Evolutionary conservation across 257 asterid species (phyloP), one percentile per base, ranked within the genome.

Genomic region (Echium plantagineum): DNA sequence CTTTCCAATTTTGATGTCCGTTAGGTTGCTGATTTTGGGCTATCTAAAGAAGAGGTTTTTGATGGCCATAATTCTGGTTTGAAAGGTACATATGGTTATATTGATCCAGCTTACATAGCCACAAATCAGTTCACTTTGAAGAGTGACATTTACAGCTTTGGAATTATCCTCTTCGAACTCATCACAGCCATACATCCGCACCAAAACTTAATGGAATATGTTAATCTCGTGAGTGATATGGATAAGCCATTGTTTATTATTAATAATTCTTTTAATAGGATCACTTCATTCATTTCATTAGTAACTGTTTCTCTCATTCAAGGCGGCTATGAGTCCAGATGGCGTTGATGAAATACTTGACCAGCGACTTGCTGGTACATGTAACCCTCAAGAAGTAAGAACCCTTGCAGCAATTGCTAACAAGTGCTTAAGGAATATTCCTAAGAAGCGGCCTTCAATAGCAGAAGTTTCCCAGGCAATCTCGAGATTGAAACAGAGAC

Each of bases 131-230:
- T 80, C 83, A 93, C 98, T 17, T 73, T 83, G 60, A 84, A 86
- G 74, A 93, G 99, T 63, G 99, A 89, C 62, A 83, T 93, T 61
- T 93, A 86, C 74, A 93, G 97, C 75, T 81, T 93, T 66, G 99
- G 99, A 30, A 69, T 93, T 51, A 83, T 93, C 80, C 95, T 93
- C 73, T 93, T 93, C 64, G 99, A 93, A 80, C 84, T 93, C 76
- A 89, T 93, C 79, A 86, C 97, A 3, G 96, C 97, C 65, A 93
- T 93, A 64, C 99, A 93, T 66, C 99, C 99, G 4, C 97, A 93
- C 72, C 96, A 89, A 63, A 93, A 93, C 83, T 67, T 93, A 64
- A 67, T 93, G 88, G 99, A 93, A 75, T 93, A 86, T 65, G 87
- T 93, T 66, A 89, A 93, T 74, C 96, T 93, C 59, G 99, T 93